Base-by-base conservation (phyloP, 2,329 filamentous ascomycete genomes). In the Penicillium capsulatum region DNA sequence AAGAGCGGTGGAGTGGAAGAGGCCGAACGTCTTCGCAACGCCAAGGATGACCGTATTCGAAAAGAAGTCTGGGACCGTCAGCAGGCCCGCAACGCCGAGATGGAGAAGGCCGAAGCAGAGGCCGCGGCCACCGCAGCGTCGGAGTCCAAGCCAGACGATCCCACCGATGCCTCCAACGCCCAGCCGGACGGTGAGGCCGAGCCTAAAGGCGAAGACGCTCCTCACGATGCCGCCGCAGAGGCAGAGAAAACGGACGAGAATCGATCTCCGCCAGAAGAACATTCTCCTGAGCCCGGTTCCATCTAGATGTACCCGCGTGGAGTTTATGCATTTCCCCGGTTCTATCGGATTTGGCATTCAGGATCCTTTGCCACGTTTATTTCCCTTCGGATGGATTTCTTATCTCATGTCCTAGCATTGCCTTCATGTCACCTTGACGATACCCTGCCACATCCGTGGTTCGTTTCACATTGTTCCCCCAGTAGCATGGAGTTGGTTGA, bases 1-100 rank as follows among this genome's bases (percentile, higher is more conserved):
- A 97, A 97, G 75, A 90, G 85, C 10, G 92, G 92, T 28, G 92
- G 92, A 0, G 83, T 95, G 34, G 92, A 97, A 63, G 92, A 98
- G 68, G 84, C 90, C 0, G 92, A 98, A 68, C 77, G 92, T 37
- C 74, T 87, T 31, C 76, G 92, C 34, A 84, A 83, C 59, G 79
- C 82, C 24, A 94, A 91, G 63, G 92, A 98, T 57, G 92, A 97
- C 45, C 77, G 79, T 53, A 88, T 89, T 43, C 76, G 90, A 41
- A 83, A 80, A 55, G 90, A 96, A 63, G 86, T 79, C 17, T 76
- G 69, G 59, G 77, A 80, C 47, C 64, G 71, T 19, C 68, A 75
- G 53, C 69, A 74, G 44, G 71, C 68, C 33, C 61, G 73, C 43
- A 69, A 70, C 41, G 70, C 69, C 1, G 76, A 76, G 47, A 70